Evolutionary conservation across 2,329 filamentous ascomycete species (phyloP).

Genomic region (Domatiomyces globalis): DNA sequence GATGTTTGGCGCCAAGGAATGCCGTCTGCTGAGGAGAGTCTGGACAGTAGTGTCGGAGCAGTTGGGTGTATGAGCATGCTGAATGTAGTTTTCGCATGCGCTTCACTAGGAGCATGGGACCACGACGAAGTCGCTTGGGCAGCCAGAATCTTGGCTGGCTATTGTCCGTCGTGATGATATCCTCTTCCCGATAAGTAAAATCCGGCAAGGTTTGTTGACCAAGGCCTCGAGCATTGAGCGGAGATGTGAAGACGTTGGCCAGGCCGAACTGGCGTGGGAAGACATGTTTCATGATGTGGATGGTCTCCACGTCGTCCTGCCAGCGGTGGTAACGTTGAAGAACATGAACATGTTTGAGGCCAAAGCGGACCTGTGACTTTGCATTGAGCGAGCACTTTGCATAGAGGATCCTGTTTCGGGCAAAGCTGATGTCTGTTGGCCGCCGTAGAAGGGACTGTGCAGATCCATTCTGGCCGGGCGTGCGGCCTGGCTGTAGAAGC

Average conservation of each 20-base stretch:
- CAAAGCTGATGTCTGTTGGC: constrained; percentile 34
- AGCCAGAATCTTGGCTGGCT: constrained; percentile 17
- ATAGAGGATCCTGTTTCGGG: constrained; percentile 77
- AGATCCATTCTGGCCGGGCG: not conserved
- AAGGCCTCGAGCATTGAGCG: constrained; percentile 43
- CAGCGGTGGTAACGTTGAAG: constrained; percentile 53
- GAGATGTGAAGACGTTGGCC: constrained; percentile 79
- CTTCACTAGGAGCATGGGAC: constrained; percentile 43
- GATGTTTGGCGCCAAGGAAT: not conserved
- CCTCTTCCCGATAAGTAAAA: constrained; percentile 71
- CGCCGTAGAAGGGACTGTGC: not conserved
- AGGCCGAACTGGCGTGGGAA: constrained; percentile 83
- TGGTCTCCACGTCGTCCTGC: constrained; percentile 39
- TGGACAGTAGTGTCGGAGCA: constrained; percentile 73
- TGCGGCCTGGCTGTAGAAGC: constrained; percentile 20
- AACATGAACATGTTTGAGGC: constrained; percentile 69
- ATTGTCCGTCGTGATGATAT: constrained; percentile 49
- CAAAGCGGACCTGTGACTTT: constrained; percentile 53
- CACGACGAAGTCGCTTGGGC: constrained; percentile 47
- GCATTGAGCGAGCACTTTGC: constrained; percentile 57
- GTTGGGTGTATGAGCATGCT: constrained; percentile 62
- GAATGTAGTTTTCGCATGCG: constrained; percentile 57
- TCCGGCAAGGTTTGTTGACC: constrained; percentile 66
- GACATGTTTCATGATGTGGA: constrained; percentile 76
- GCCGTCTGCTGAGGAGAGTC: constrained; percentile 2